Percentiles rank a stretch among this genome's conserved stretches.
phyloP scores from a whole-genome alignment of 306 rosid species.

The Vigna hirtella region DNA sequence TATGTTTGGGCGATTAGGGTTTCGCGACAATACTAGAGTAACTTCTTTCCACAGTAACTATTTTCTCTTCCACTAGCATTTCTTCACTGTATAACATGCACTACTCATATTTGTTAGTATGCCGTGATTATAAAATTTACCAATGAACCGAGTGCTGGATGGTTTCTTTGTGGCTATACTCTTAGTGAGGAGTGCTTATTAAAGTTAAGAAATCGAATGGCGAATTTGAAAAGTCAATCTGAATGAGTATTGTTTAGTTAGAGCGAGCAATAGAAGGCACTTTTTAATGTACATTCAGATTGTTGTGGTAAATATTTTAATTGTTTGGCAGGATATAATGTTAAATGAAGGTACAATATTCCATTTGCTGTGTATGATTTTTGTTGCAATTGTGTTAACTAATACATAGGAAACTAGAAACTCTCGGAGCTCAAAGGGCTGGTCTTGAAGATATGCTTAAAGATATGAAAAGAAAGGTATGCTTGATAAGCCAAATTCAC shows the following conservation, averaged over 20 bases:
- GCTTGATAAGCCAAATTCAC: constrained; percentile 29
- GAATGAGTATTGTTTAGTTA: too few species aligned
- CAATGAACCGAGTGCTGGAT: constrained; percentile 22
- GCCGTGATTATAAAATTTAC: constrained; percentile 2
- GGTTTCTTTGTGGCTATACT: constrained; percentile 5
- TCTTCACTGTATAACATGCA: constrained; percentile 36
- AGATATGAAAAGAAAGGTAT: constrained; percentile 97
- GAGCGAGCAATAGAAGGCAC: too few species aligned
- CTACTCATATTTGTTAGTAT: constrained; percentile 22
- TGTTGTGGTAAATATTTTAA: constrained; percentile 14
- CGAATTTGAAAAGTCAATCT: too few species aligned
- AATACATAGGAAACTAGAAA: constrained; percentile 94
- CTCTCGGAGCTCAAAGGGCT: constrained; percentile 98
- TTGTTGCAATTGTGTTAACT: constrained; percentile 48
- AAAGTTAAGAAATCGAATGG: constrained; percentile 3
- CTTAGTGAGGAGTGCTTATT: not conserved
- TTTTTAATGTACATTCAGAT: not conserved
- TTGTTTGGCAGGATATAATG: constrained; percentile 19
- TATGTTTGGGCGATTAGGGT: too few species aligned
- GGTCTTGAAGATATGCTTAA: constrained; percentile 99
- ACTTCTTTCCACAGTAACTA: constrained; percentile 69
- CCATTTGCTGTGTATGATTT: constrained; percentile 23
- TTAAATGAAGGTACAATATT: constrained; percentile 18
- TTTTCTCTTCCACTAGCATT: constrained; percentile 62
- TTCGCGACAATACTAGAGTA: constrained; percentile 42